Evolutionary conservation across 1,284 basidiomycete genomes (phyloP), one percentile per base, ranked within the genome.

Genomic region (Rhodotorula mucilaginosa): DNA sequence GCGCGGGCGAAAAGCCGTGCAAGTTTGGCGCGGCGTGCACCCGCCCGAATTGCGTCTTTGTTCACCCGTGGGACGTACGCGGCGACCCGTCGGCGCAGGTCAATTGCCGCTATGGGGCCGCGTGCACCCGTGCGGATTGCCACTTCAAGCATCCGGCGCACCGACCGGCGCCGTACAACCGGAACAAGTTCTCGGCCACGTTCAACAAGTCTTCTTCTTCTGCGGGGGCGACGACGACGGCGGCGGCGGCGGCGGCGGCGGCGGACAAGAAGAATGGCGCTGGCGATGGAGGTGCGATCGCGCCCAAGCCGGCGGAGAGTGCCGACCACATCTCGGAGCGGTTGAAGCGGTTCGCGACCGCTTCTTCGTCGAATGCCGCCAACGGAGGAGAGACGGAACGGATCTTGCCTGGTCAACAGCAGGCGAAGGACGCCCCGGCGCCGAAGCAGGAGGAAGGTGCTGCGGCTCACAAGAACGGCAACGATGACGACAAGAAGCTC

Each of bases 81-180:
- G 68, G 69, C 34, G 67, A 69, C 39, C 65, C 13, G 44, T 58
- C 46, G 56, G 67, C 51, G 67, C 66, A 16, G 68, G 72, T 19
- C 75, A 76, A 85, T 44, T 93, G 91, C 80, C 87, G 88, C 61
- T 93, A 90, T 75, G 91, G 89, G 29, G 82, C 88, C 2, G 85
- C 81, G n/a, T 93, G 91, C 80, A 93, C 58, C 5, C 47, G 63
- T 67, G 86, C 87, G 21, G 84, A 86, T 61, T 93, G 91, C 79
- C 81, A 86, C 8, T 93, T 87, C 84, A 87, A 89, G 76, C 91
- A 93, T 77, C 91, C 91, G 0, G 87, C 89, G 64, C 89, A 88
- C 13, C 88, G 90, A 2, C 51, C 58, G 0, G 26, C 44, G 8
- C 49, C 67, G 31, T 68, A 58, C 68, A 59, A 51, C 57, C 62